These are phyloP conservation scores for Penicillium tannophilum DNA, from an alignment of 495 filamentous ascomycete species.

Conservation along the genomic window DNA sequence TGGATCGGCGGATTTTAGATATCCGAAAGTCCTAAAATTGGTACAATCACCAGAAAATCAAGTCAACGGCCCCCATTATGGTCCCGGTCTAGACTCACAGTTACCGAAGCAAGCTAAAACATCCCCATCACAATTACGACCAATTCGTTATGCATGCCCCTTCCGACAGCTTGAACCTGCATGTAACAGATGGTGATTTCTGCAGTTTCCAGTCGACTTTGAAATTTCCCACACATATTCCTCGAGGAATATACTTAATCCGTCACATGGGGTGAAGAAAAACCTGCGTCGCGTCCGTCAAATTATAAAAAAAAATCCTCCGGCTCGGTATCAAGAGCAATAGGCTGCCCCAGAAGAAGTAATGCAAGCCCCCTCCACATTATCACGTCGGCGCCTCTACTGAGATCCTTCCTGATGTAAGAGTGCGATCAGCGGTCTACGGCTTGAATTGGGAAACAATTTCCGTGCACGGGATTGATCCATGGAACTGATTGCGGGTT, in stretches of 20 bases:
- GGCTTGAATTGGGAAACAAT: conserved; percentile 21
- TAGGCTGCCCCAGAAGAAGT: conserved; percentile 3
- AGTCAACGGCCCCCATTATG: neutral
- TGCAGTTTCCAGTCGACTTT: conserved; percentile 27
- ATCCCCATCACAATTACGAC: neutral
- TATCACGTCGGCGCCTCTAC: conserved; percentile 23
- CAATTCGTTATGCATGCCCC: neutral
- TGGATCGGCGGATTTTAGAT: neutral
- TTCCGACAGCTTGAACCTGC: neutral
- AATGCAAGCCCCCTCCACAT: conserved; percentile 32
- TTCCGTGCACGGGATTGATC: conserved; percentile 19
- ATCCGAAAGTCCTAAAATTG: conserved; percentile 1
- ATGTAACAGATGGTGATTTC: conserved; percentile 15
- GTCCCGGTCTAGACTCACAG: neutral
- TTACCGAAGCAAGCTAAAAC: neutral
- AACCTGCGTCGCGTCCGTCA: too few relatives aligned
- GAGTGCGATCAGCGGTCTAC: conserved; percentile 24
- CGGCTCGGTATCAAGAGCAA: conserved; percentile 16
- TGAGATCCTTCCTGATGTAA: conserved; percentile 2
- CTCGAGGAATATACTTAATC: conserved; percentile 8
- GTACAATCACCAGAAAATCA: neutral
- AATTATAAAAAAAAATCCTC: conserved; percentile 10
- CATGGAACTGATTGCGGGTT: conserved; percentile 16
- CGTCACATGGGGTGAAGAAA: conserved; percentile 1
- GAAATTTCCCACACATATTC: conserved; percentile 15